Conservation (phyloP, 352 stramenopile species). For the Phytopythium kandeliae region DNA sequence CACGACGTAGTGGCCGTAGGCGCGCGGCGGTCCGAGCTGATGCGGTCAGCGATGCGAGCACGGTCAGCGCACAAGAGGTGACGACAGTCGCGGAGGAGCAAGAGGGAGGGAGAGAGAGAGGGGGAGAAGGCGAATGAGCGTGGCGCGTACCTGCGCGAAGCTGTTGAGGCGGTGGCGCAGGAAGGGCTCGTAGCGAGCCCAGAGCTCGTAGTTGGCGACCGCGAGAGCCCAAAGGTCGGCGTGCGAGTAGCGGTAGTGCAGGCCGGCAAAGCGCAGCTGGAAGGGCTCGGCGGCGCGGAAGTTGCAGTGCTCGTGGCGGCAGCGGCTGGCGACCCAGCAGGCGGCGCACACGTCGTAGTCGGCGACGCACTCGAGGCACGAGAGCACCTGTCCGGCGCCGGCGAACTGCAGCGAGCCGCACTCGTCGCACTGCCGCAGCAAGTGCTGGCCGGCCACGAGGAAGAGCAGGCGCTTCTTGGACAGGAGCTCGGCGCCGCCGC, state of each 20-base stretch:
- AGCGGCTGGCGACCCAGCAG: slow-evolving; percentile 21
- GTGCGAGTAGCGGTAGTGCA: slow-evolving; percentile 29
- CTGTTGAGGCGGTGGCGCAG: slow-evolving; percentile 13
- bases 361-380: slow-evolving; percentile 15
- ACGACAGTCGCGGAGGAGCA: too few relatives aligned
- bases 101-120: too few relatives aligned
- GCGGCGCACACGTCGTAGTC: slow-evolving; percentile 23
- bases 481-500: too few relatives aligned
- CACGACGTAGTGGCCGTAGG: not conserved
- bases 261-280: slow-evolving; percentile 23
- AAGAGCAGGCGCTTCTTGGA: slow-evolving; percentile 27
- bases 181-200: slow-evolving; percentile 28
- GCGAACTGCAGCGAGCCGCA: slow-evolving; percentile 26
- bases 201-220: slow-evolving; percentile 24
- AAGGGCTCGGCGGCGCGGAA: slow-evolving; percentile 30
- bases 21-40: not conserved
- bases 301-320: slow-evolving; percentile 25
- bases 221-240: slow-evolving; percentile 23
- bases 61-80: too few relatives aligned
- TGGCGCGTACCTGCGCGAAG: slow-evolving; percentile 12
- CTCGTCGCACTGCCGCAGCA: slow-evolving; percentile 29
- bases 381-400: slow-evolving; percentile 25
- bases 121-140: too few relatives aligned
- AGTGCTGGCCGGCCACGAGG: slow-evolving; percentile 25
- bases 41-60: too few relatives aligned